phyloP scores from a whole-genome alignment of 2,329 filamentous ascomycete genomes.

The Colletotrichum siamense region DNA sequence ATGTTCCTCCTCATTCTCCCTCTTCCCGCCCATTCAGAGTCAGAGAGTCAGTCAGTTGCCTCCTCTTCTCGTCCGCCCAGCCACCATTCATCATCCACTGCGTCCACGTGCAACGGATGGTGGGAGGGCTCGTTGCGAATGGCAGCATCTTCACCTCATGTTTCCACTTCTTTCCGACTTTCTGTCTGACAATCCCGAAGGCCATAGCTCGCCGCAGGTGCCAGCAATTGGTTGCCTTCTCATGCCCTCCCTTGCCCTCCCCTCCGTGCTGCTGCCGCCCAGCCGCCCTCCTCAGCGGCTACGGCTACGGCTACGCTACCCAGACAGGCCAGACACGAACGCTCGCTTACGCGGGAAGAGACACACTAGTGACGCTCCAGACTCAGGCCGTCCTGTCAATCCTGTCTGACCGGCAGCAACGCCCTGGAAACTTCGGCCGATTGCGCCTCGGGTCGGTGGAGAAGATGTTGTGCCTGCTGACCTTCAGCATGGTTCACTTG shows the following conservation, averaged over 20 bases:
- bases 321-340: neutral
- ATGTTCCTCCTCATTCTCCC: neutral
- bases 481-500: neutral
- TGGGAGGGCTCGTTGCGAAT: neutral
- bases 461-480: neutral
- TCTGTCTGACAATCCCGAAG: neutral
- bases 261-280: neutral
- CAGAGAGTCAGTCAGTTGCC: neutral
- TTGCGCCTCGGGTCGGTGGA: conserved; percentile 1
- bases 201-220: neutral
- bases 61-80: neutral
- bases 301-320: neutral
- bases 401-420: neutral
- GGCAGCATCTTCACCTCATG: neutral
- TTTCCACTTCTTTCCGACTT: neutral
- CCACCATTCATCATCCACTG: neutral
- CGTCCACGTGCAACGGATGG: neutral
- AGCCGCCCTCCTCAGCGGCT: neutral
- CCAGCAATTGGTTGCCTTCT: neutral
- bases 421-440: neutral
- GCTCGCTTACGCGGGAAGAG: neutral
- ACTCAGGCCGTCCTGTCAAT: neutral
- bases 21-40: neutral
- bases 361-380: neutral
- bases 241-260: neutral